A percentile compares a stretch with the other conserved stretches of the same genome.
These are phyloP conservation scores for Podaxis mareebaensis DNA, from an alignment of 768 basidiomycete genomes.

Conservation along the genomic window DNA sequence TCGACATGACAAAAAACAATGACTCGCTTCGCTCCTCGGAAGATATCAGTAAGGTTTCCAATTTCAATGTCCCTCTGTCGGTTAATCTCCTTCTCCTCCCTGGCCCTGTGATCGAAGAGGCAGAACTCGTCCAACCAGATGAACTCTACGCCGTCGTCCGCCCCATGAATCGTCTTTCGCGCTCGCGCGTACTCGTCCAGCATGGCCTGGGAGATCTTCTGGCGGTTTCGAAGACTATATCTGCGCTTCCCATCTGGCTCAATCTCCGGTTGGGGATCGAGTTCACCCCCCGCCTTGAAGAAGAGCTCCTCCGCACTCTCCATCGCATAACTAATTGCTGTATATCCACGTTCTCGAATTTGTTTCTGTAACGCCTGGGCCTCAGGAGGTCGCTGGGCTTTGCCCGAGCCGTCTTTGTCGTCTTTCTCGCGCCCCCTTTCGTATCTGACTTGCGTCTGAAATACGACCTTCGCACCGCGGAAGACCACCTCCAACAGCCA, in stretches of 20 bases:
- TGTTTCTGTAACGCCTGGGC: not conserved
- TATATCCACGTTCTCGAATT: not conserved
- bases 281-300: not conserved
- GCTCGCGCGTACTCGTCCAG: constrained; percentile 9
- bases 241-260: not conserved
- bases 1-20: constrained; percentile 11
- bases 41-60: constrained; percentile 11
- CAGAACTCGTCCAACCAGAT: constrained; percentile 16
- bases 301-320: constrained; percentile 9
- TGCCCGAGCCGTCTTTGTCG: not conserved
- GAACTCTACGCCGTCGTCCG: constrained; percentile 2
- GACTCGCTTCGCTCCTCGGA: constrained; percentile 8
- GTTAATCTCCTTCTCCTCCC: not conserved
- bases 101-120: not conserved
- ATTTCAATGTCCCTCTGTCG: constrained; percentile 3
- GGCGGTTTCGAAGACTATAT: constrained; percentile 4
- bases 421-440: not conserved
- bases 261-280: constrained; percentile 9
- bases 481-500: constrained; percentile 11
- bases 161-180: not conserved
- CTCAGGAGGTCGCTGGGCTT: not conserved
- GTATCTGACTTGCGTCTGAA: not conserved
- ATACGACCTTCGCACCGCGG: not conserved
- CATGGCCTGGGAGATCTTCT: not conserved
- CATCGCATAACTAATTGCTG: constrained; percentile 14